Evolutionary conservation across 176 grass and related monocot genomes (phyloP).

Genomic region (Coix lacrymajobi): DNA sequence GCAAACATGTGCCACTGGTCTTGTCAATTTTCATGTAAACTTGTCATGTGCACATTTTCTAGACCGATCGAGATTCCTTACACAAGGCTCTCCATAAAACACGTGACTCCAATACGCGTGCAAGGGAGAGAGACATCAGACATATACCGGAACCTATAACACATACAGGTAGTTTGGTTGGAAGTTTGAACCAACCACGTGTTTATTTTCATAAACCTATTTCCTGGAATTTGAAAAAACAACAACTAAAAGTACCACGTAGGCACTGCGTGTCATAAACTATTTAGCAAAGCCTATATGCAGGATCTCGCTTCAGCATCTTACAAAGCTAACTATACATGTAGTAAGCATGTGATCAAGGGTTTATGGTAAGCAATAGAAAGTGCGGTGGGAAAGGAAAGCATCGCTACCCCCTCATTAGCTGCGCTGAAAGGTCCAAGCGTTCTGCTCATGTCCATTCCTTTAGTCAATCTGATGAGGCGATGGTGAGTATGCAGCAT

Average conservation of each 20-base stretch:
- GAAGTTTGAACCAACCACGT: conserved; percentile 21
- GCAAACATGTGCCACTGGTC: background rate
- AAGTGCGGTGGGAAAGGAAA: conserved; percentile 29
- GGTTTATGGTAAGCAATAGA: conserved; percentile 10
- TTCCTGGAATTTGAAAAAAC: conserved; percentile 5
- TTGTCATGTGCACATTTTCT: background rate
- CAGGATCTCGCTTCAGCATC: background rate
- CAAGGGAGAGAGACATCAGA: background rate
- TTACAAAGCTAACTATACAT: conserved; percentile 28
- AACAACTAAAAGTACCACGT: background rate
- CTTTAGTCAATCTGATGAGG: conserved; percentile 46
- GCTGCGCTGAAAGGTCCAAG: conserved; percentile 24
- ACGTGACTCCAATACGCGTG: conserved; percentile 16
- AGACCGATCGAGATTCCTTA: conserved; percentile 21
- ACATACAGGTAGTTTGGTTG: conserved; percentile 11
- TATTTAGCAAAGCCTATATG: conserved; percentile 26
- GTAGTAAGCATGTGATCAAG: background rate
- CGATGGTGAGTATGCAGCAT: conserved; percentile 41
- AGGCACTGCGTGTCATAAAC: background rate
- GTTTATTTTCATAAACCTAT: background rate
- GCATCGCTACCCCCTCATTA: conserved; percentile 13
- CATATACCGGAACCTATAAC: background rate
- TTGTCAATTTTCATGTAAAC: background rate
- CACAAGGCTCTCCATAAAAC: conserved; percentile 14
- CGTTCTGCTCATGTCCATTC: conserved; percentile 23